Percentiles rank a stretch among this genome's conserved stretches.
These are phyloP conservation scores for Globisporangium irregulare DNA, from an alignment of 352 stramenopile genomes.

Conservation along the genomic window DNA sequence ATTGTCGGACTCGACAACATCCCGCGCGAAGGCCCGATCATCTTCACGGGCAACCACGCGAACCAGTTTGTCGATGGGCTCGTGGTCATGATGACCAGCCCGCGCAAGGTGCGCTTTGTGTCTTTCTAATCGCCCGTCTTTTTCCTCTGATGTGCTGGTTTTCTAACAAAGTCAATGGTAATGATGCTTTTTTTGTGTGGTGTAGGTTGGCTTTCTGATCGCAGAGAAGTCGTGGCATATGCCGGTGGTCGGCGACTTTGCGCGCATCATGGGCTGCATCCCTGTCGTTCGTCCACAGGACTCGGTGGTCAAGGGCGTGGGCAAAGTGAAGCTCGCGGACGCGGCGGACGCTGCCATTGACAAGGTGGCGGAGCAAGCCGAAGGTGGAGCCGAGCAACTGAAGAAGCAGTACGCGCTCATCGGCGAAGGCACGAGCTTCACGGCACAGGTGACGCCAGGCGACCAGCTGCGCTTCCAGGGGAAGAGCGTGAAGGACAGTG, in stretches of 20 bases:
- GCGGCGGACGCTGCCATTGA: slow-evolving; percentile 25
- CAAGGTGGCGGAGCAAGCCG: slow-evolving; percentile 19
- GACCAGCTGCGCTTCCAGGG: slow-evolving; percentile 80
- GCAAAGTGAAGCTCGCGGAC: slow-evolving; percentile 58
- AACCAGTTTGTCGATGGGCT: slow-evolving; percentile 99
- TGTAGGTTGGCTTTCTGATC: slow-evolving; percentile 94
- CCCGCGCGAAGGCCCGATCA: slow-evolving; percentile 93
- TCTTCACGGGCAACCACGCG: slow-evolving; percentile 97
- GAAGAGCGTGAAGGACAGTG: slow-evolving; percentile 77
- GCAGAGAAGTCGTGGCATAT: slow-evolving; percentile 96
- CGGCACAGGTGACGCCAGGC: slow-evolving; percentile 66
- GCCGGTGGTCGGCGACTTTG: slow-evolving; percentile 93
- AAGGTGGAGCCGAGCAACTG: slow-evolving; percentile 11
- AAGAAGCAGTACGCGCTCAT: slow-evolving; percentile 45
- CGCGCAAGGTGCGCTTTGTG: slow-evolving; percentile 70
- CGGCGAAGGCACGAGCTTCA: slow-evolving; percentile 72
- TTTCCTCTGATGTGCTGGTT: not conserved
- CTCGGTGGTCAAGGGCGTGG: slow-evolving; percentile 65
- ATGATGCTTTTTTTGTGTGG: not conserved
- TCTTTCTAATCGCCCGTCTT: not conserved
- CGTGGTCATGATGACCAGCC: slow-evolving; percentile 94
- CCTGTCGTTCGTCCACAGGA: slow-evolving; percentile 97
- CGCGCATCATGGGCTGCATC: slow-evolving; percentile 94
- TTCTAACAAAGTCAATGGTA: not conserved
- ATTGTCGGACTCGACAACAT: slow-evolving; percentile 96